Conservation (phyloP, 257 asterid genomes). For the Buddleja alternifolia region DNA sequence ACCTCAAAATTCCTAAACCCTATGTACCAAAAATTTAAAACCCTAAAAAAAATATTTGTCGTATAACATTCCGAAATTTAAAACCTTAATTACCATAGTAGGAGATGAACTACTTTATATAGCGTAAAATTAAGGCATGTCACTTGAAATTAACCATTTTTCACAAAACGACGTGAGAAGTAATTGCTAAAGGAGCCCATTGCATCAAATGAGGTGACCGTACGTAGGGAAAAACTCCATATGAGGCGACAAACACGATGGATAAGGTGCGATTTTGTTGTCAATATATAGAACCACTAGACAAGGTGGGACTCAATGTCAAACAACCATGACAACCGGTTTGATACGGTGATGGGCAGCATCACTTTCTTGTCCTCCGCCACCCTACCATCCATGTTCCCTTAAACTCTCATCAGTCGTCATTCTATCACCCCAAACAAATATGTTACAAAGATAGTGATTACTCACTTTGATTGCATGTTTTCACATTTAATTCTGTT, state of each 20-base stretch:
- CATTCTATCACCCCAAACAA: not conserved
- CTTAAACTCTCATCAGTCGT: constrained; percentile 22
- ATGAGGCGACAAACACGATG: constrained; percentile 19
- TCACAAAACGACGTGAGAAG: too few relatives aligned
- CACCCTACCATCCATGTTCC: constrained; percentile 46
- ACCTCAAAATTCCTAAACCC: too few relatives aligned
- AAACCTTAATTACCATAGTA: too few relatives aligned
- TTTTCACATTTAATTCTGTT: constrained; percentile 42
- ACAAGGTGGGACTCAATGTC: constrained; percentile 39
- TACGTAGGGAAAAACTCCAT: too few relatives aligned
- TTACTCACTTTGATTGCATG: constrained; percentile 34
- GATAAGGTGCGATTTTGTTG: constrained; percentile 35
- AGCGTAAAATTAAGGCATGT: too few relatives aligned
- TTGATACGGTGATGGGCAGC: constrained; percentile 35
- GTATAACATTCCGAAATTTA: too few relatives aligned
- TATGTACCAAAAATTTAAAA: too few relatives aligned
- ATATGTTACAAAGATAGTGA: constrained; percentile 25
- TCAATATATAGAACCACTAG: constrained; percentile 25
- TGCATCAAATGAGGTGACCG: too few relatives aligned
- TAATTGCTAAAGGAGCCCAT: too few relatives aligned
- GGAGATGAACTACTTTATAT: too few relatives aligned
- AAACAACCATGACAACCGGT: constrained; percentile 21
- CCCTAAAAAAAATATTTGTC: too few relatives aligned
- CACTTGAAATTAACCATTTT: too few relatives aligned
- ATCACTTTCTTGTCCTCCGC: constrained; percentile 45